Evolutionary conservation across 306 rosid species (phyloP).

Genomic region (Quercus alba): DNA sequence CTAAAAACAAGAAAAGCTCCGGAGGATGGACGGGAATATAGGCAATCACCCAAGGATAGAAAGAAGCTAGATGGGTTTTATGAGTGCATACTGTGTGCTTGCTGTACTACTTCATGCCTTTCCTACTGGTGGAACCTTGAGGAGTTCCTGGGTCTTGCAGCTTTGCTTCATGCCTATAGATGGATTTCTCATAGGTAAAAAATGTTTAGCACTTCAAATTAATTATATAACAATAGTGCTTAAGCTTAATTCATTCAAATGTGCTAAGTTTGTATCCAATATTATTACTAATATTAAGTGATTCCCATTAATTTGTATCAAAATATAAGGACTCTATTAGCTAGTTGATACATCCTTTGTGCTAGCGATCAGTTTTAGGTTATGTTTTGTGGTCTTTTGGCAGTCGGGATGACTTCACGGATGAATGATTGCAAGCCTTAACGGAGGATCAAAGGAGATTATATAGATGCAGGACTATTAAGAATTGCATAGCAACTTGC

Average conservation of each 20-base stretch:
- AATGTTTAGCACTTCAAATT: background rate
- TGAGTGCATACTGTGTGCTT: slow-evolving; percentile 48
- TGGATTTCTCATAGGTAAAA: slow-evolving; percentile 32
- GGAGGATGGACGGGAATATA: slow-evolving; percentile 23
- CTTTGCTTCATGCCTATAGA: slow-evolving; percentile 37
- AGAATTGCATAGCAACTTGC: slow-evolving; percentile 38
- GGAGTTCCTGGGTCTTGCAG: slow-evolving; percentile 34
- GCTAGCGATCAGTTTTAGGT: too few relatives aligned
- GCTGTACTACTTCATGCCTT: slow-evolving; percentile 42
- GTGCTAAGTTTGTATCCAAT: background rate
- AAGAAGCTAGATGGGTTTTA: slow-evolving; percentile 40
- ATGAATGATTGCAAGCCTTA: slow-evolving; percentile 32
- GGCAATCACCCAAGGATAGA: slow-evolving; percentile 32
- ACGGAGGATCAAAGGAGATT: slow-evolving; percentile 22
- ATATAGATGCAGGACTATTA: slow-evolving; percentile 19
- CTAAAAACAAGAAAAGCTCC: slow-evolving; percentile 31
- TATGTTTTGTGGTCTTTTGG: background rate
- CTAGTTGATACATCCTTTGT: background rate
- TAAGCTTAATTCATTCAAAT: background rate
- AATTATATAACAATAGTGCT: too few relatives aligned
- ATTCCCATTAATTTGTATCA: background rate
- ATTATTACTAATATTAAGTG: too few relatives aligned
- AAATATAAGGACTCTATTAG: background rate
- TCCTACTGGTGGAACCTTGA: slow-evolving; percentile 54
- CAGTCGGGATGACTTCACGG: slow-evolving; percentile 23